These are phyloP conservation scores for Metschnikowia continentalis DNA, from an alignment of 805 yeast species.

Conservation along the genomic window DNA sequence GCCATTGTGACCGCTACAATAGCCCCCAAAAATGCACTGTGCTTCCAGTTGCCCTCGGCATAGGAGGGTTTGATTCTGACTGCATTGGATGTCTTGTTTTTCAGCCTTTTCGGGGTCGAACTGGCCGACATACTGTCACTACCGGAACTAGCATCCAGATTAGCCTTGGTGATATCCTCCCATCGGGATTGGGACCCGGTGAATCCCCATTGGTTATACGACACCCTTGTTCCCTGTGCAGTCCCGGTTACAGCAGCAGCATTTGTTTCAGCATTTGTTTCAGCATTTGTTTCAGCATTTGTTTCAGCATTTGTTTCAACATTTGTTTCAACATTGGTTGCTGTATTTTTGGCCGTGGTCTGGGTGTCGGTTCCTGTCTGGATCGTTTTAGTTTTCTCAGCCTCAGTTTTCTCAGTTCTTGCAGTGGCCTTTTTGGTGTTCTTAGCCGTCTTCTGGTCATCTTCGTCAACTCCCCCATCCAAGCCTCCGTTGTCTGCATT, in stretches of 20 bases:
- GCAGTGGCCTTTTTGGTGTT: not conserved
- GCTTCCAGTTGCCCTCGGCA: constrained; percentile 9
- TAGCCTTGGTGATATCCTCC: constrained; percentile 19
- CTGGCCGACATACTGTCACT: constrained; percentile 8
- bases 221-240: constrained; percentile 10
- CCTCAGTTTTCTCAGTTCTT: not conserved
- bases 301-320: not conserved
- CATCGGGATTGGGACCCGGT: constrained; percentile 37
- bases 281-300: not conserved
- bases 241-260: constrained; percentile 5
- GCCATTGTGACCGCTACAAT: constrained; percentile 11
- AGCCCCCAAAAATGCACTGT: constrained; percentile 7
- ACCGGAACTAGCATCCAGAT: not conserved
- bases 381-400: not conserved
- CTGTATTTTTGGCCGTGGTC: not conserved
- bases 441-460: not conserved
- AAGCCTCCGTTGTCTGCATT: constrained; percentile 14
- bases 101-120: constrained; percentile 3
- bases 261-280: too few relatives aligned
- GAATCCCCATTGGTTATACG: constrained; percentile 41
- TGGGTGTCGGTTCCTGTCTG: not conserved
- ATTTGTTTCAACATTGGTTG: not conserved
- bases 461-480: constrained; percentile 5
- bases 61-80: not conserved
- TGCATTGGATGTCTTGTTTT: constrained; percentile 4